Conservation (phyloP, 2,329 filamentous ascomycete species). For the Fusarium avenaceum region DNA sequence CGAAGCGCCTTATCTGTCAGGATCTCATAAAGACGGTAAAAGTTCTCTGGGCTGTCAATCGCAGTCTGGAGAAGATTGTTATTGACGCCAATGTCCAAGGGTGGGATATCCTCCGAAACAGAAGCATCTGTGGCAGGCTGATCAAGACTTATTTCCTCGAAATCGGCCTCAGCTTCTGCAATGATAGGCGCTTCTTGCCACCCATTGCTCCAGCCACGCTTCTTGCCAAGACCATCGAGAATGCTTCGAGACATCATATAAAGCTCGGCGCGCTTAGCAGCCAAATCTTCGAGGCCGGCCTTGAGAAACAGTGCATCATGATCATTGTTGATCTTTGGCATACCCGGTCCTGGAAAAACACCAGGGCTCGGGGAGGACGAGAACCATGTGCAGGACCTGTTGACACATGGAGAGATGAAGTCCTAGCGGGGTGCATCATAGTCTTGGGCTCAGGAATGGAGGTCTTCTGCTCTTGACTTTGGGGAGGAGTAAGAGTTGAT, state of each 20-base stretch:
- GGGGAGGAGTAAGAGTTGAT: constrained; percentile 63
- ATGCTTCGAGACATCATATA: constrained; percentile 84
- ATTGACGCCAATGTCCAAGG: constrained; percentile 54
- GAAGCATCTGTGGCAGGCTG: constrained; percentile 46
- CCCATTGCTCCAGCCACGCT: constrained; percentile 80
- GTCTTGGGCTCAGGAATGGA: constrained; percentile 77
- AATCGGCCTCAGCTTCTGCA: constrained; percentile 60
- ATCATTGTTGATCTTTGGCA: constrained; percentile 59
- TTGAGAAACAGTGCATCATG: constrained; percentile 66
- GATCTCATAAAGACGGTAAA: constrained; percentile 76
- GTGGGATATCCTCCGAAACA: constrained; percentile 13
- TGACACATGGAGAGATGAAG: constrained; percentile 69
- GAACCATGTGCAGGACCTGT: constrained; percentile 52
- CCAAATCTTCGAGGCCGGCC: constrained; percentile 81
- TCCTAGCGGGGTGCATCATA: constrained; percentile 76
- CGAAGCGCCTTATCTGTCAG: constrained; percentile 88
- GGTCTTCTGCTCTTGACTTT: constrained; percentile 70
- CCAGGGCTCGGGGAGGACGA: constrained; percentile 64
- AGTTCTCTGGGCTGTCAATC: constrained; percentile 72
- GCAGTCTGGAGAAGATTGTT: constrained; percentile 71
- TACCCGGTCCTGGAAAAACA: constrained; percentile 65
- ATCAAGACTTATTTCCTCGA: constrained; percentile 71
- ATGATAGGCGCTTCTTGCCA: constrained; percentile 74
- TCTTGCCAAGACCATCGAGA: constrained; percentile 79
- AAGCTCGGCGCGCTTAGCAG: constrained; percentile 85